Base-by-base conservation (phyloP, 352 stramenopile genomes). In the Aphanomyces cochlioides region DNA sequence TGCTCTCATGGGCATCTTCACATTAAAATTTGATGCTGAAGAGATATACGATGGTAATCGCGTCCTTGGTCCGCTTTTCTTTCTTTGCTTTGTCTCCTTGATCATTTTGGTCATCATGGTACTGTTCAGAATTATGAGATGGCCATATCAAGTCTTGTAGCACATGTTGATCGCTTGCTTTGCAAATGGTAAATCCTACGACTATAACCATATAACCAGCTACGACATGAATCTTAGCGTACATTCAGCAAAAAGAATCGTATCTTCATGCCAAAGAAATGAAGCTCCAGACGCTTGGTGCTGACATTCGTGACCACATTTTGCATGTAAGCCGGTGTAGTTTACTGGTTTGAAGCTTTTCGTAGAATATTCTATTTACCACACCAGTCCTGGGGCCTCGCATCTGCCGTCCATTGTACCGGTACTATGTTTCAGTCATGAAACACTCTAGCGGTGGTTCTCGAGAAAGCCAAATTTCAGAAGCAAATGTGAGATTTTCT, bases 161-260 rank as follows among this genome's bases (percentile, higher is more conserved):
- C 63, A 69, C 63, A 69, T 69, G 63, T 47, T 69, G 34, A 69
- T 69, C 59, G 63, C 63, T 13, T 69, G 63, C 36, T 69, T 69
- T 69, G 63, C 39, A 7, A 69, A 69, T 19, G 63, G 63, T 69
- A 63, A 6, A 37, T 67, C 37, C 7, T n/a, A 7, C 12, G 15
- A 48, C 38, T 7, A 8, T 7, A 67, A 64, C n/a, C 7, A 8
- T 7, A 8, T 7, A 67, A 64, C n/a, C 7, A 8, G 39, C 7
- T 47, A 1, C 21, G 21, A 67, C 39, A 28, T n/a, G 7, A 7
- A 17, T 66, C 1, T 13, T 69, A 69, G 63, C 63, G 39, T 69
- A 69, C 4, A 40, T 69, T 41, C 41, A 69, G 40, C 63, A 69
- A 69, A 69, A 69, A 19, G 40, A 69, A 38, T 56, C 63, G 1